Conservation (phyloP, 345 rosid genomes). For the Pelargonium nanum region DNA sequence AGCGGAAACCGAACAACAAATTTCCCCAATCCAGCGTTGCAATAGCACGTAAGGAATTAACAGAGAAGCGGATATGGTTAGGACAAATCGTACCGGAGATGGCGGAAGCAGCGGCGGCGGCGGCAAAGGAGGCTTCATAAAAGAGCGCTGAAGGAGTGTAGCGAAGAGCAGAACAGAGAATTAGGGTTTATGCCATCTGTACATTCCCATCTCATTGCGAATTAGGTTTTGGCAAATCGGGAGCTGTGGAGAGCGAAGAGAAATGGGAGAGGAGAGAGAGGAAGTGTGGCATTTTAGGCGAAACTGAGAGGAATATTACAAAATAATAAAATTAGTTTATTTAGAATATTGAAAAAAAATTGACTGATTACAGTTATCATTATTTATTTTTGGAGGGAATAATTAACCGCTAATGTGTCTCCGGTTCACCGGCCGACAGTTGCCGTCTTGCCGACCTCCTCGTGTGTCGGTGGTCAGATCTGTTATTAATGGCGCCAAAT, state of each 20-base stretch:
- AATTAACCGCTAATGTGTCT: conserved; percentile 21
- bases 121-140: conserved; percentile 58
- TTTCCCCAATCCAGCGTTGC: conserved; percentile 4
- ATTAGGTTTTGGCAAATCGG: not conserved
- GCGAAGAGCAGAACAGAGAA: not conserved
- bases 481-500: conserved; percentile 15
- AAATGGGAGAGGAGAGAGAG: not conserved
- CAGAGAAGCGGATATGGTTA: not conserved
- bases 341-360: too few relatives aligned
- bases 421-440: conserved; percentile 52
- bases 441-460: conserved; percentile 69
- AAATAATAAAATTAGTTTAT: too few relatives aligned
- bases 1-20: conserved; percentile 5
- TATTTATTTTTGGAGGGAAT: not conserved
- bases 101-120: not conserved
- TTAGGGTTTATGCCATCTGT: conserved; percentile 1
- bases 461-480: conserved; percentile 38
- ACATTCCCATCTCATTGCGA: conserved; percentile 7
- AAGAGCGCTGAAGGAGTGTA: conserved; percentile 18
- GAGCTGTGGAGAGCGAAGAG: not conserved
- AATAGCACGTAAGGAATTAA: not conserved
- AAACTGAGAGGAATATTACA: not conserved
- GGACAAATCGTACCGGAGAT: not conserved
- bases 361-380: not conserved
- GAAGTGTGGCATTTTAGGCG: not conserved